A percentile compares a stretch with the other conserved stretches of the same genome.
These are phyloP conservation scores for Meyerozyma elateridarum DNA, from an alignment of 1,139 yeast species.

Conservation along the genomic window DNA sequence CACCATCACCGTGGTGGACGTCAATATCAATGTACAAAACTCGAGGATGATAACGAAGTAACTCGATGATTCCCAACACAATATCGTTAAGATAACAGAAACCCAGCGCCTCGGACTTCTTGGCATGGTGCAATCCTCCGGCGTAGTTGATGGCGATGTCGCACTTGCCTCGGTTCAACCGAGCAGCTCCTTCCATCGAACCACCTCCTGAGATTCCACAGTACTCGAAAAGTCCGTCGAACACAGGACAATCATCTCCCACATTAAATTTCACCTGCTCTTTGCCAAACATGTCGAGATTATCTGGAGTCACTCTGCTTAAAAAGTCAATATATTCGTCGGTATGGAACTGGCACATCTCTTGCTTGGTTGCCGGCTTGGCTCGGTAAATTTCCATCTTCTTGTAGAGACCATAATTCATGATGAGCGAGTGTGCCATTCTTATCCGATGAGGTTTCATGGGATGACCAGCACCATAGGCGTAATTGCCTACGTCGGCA, in stretches of 20 bases:
- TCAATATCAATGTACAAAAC: constrained; percentile 96
- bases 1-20: constrained; percentile 98
- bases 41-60: constrained; percentile 86
- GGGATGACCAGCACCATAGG: constrained; percentile 97
- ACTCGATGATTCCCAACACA: constrained; percentile 85
- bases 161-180: constrained; percentile 87
- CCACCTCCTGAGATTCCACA: constrained; percentile 96
- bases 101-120: constrained; percentile 92
- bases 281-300: constrained; percentile 82
- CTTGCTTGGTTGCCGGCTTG: constrained; percentile 97
- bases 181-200: constrained; percentile 94
- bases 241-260: constrained; percentile 96
- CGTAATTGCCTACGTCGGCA: constrained; percentile 93
- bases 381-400: constrained; percentile 97
- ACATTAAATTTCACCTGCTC: constrained; percentile 94
- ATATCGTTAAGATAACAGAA: constrained; percentile 87
- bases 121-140: constrained; percentile 96
- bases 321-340: constrained; percentile 95
- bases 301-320: constrained; percentile 91
- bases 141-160: constrained; percentile 97
- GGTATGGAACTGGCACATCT: constrained; percentile 97
- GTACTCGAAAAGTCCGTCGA: constrained; percentile 92
- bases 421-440: constrained; percentile 95
- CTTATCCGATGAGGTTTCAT: constrained; percentile 98
- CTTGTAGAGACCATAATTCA: constrained; percentile 95